Base-by-base conservation (phyloP, 2,329 filamentous ascomycete genomes). In the Colletotrichum limetticola region DNA sequence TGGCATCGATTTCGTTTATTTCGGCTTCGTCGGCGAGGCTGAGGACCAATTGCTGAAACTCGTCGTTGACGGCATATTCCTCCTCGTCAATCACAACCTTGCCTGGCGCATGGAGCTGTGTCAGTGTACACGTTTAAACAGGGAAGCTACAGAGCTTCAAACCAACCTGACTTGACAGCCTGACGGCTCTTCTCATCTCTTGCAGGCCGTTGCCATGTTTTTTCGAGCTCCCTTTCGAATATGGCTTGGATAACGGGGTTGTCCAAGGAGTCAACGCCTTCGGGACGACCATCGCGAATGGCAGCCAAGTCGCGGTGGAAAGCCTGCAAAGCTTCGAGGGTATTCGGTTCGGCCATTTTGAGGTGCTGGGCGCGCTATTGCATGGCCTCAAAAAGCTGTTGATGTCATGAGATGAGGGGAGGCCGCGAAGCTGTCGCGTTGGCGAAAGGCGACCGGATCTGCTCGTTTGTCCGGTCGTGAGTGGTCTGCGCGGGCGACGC, bases 11-110 rank as follows among this genome's bases (percentile, higher is more conserved):
- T 83, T 99, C 97, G 83, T 99, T 95, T 65, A 99, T 87, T 78
- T 98, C 92, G 74, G 98, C 87, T 77, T 95, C 94, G 82, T 98
- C 95, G 68, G 96, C 94, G 49, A 99, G 87, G 77, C 94, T 90
- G 37, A 97, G 87, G 28, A 92, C 90, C 76, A 93, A 91, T 82
- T 98, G 93, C 79, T 96, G 91, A 83, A 99, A 98, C 74, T 95
- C 92, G 68, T 94, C 89, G 83, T 97, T 98, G 84, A 99, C 86
- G 26, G 88, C 86, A 82, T 95, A 98, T 78, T 95, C 91, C 42
- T 90, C 88, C 74, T 91, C 92, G 77, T 90, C 89, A 71, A 98
- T 84, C 42, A 86, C 90, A 76, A 98, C 87, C 80, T 94, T 95
- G 71, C 94, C 95, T 97, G 76, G 67, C 63, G 63, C 37, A 71